These are phyloP conservation scores for Cladobotryum mycophilum DNA, from an alignment of 2,329 filamentous ascomycete species.

Conservation along the genomic window DNA sequence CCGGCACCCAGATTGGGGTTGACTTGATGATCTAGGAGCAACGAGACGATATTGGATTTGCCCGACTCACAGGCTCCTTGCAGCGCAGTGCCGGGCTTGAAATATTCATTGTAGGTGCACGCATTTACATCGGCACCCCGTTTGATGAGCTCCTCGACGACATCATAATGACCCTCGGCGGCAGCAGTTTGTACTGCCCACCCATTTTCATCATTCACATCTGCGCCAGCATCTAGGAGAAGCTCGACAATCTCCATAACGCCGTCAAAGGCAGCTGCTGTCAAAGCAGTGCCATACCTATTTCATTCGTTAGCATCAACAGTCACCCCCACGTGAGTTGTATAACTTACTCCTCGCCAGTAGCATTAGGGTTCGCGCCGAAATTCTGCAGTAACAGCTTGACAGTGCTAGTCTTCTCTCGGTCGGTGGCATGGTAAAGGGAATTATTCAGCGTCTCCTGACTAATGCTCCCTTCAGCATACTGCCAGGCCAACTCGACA, in stretches of 20 bases:
- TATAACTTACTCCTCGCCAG: constrained; percentile 23
- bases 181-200: constrained; percentile 35
- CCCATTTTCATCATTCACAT: constrained; percentile 28
- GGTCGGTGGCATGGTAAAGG: constrained; percentile 34
- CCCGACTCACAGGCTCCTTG: constrained; percentile 34
- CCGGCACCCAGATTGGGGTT: constrained; percentile 31
- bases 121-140: constrained; percentile 31
- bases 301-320: no score
- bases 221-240: constrained; percentile 28
- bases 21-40: constrained; percentile 31
- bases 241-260: constrained; percentile 23
- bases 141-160: constrained; percentile 29
- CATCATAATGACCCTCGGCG: constrained; percentile 26
- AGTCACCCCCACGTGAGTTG: no score
- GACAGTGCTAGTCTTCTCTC: constrained; percentile 31
- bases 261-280: constrained; percentile 34
- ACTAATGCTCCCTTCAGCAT: constrained; percentile 27
- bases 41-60: constrained; percentile 27
- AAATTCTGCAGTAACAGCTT: constrained; percentile 28
- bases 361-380: constrained; percentile 32
- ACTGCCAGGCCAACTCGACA: constrained; percentile 32
- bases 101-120: constrained; percentile 20
- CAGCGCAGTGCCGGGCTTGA: constrained; percentile 30
- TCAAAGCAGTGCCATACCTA: constrained; percentile 21
- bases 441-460: constrained; percentile 26